Base-by-base conservation (phyloP, 805 yeast species). In the Metschnikowia matae region DNA sequence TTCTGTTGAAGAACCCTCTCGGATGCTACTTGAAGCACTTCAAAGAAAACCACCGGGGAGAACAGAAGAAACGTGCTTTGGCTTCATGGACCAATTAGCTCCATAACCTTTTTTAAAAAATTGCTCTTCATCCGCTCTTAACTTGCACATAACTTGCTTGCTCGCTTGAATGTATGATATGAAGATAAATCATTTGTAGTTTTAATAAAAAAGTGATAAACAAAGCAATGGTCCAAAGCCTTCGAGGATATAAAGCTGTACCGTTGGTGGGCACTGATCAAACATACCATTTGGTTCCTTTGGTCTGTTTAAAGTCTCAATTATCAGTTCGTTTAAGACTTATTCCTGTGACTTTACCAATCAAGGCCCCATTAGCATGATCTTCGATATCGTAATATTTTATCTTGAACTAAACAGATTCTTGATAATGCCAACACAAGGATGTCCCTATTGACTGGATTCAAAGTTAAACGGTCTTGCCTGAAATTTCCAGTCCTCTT, bases 291-390 rank as follows among this genome's bases (percentile, higher is more conserved):
- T 26, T 26, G 11, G 29, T 7, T 29, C 11, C 2, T 40, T 26
- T 26, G n/a, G 21, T 20, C 29, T 33, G 34, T 21, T 3, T 3
- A 20, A 14, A 32, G 15, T 3, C 4, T 42, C 48, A n/a, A 23
- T 42, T 21, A 63, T 52, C 48, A 88, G 74, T 51, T 78, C 80
- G 37, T 70, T 56, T 48, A 90, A 83, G 61, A 92, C 88, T 38
- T 54, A 49, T 85, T 81, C 99, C 94, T 94, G 54, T 94, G 74
- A 14, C 97, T 89, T 68, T 99, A 11, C 99, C 99, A 46, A 94
- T 92, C 56, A 94, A 76, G 55, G 89, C 85, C 0, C 96, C 98
- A 54, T 81, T 79, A 7, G 94, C 95, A 40, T 89, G 87, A 58
- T 87, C 85, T 10, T 71, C 63, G 34, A 60, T 49, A 52, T 82